Evolutionary conservation across 2,329 filamentous ascomycete species (phyloP).

Genomic region (Elsinoe ampelina): DNA sequence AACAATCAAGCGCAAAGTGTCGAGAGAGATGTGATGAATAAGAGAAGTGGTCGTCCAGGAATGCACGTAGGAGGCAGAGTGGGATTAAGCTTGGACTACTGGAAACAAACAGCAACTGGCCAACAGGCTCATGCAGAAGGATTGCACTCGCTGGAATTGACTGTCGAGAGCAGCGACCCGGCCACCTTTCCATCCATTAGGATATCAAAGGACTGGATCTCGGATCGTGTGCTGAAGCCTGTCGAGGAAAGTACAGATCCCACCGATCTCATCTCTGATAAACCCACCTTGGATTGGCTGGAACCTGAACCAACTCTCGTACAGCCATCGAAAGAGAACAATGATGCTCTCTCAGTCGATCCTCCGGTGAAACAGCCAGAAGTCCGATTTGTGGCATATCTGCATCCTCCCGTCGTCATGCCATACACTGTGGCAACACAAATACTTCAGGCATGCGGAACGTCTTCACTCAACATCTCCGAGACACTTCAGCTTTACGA

Average conservation of each 20-base stretch:
- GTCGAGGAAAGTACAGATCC: constrained; percentile 22
- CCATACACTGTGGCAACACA: constrained; percentile 55
- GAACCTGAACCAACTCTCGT: constrained; percentile 59
- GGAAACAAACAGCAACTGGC: constrained; percentile 37
- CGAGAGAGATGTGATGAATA: constrained; percentile 55
- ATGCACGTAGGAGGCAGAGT: constrained; percentile 61
- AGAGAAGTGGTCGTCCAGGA: constrained; percentile 57
- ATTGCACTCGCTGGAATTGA: constrained; percentile 61
- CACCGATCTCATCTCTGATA: constrained; percentile 29
- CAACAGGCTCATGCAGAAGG: constrained; percentile 30
- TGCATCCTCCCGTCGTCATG: constrained; percentile 65
- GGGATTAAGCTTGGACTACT: constrained; percentile 68
- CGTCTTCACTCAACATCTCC: neutral
- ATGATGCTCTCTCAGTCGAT: constrained; percentile 46
- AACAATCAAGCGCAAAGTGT: constrained; percentile 41
- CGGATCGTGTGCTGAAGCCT: constrained; percentile 53
- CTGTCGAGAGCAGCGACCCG: constrained; percentile 45
- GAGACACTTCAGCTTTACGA: constrained; percentile 5
- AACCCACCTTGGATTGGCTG: constrained; percentile 53
- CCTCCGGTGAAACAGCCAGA: constrained; percentile 54
- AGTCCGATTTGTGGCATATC: constrained; percentile 63
- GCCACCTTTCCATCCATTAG: constrained; percentile 52
- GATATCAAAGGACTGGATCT: constrained; percentile 66
- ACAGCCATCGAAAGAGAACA: constrained; percentile 11
- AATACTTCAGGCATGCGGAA: constrained; percentile 47